phyloP scores from a whole-genome alignment of 2,329 filamentous ascomycete genomes.

The Trichoderma simmonsii region DNA sequence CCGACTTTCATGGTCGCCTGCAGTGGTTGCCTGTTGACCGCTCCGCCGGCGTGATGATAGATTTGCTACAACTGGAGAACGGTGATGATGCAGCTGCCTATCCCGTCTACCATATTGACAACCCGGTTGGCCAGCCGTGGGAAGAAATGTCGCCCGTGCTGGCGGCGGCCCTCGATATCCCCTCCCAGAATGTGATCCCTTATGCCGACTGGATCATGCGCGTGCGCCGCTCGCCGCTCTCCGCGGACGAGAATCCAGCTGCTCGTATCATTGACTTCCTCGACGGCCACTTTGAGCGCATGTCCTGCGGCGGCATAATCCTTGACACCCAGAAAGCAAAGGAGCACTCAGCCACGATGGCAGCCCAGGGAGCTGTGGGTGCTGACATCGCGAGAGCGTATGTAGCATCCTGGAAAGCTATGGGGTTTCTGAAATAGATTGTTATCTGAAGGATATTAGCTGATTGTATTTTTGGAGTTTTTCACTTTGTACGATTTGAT shows the following conservation, averaged over 20 bases:
- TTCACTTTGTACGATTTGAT: not conserved
- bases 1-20: not conserved
- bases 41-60: not conserved
- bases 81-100: not conserved
- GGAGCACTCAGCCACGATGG: slow-evolving; percentile 17
- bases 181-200: not conserved
- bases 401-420: not conserved
- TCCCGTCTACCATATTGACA: not conserved
- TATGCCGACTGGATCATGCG: not conserved
- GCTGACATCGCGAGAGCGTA: not conserved
- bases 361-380: not conserved
- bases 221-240: not conserved
- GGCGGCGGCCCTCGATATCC: slow-evolving; percentile 15
- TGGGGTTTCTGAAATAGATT: not conserved
- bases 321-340: slow-evolving; percentile 13
- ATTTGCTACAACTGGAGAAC: not conserved
- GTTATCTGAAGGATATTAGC: not conserved
- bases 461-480: not conserved
- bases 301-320: slow-evolving; percentile 22
- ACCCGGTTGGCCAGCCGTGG: not conserved
- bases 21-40: not conserved
- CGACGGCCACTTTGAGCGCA: slow-evolving; percentile 18
- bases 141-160: not conserved
- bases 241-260: not conserved
- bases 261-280: slow-evolving; percentile 17